Evolutionary conservation across 768 basidiomycete species (phyloP), one percentile per base, ranked within the genome.

Genomic region (Rhizopogon roseolus): DNA sequence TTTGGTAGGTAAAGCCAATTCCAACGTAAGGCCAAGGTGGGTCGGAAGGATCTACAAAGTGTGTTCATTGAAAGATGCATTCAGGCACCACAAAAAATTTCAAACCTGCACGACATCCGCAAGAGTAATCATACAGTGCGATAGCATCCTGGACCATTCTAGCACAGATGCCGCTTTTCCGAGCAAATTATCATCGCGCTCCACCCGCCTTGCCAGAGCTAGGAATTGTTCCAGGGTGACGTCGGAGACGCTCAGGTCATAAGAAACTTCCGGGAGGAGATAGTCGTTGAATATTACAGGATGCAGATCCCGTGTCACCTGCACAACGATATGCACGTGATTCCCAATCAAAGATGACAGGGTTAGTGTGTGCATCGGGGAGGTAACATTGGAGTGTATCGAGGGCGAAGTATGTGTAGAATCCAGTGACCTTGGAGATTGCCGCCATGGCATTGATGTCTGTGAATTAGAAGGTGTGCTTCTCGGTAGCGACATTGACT

Each of bases 291-390:
- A 97, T 0, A 90, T 77, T 40, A 99, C 93, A 0, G 97, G 91
- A n/a, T 93, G 83, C 28, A 88, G 71, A 68, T 99, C 97, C 54
- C 85, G 81, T 6, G 97, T 98, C 53, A 98, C 88, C 70, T 99
- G 97, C 8, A 98, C 83, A 34, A 88, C 81, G 45, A 89, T 73
- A 62, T 91, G 86, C 36, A 96, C 74, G 72, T 94, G 96, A 61
- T 82, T 85, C n/a, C 95, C 96, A 28, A 83, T 81, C 14, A 98
- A 77, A 4, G 97, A 98, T 3, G 93, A 93, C 34, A 95, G 82
- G 0, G 92, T 94, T 60, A 93, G 78, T 6, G 81, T 76, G 59
- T 83, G 82, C 43, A 74, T 69, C 22, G 74, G 70, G 38, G 71
- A 69, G 52, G 77, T 74, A 28, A 73, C 69, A 8, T 76, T 66